Base-by-base conservation (phyloP, 345 rosid genomes). In the Stellera chamaejasme region DNA sequence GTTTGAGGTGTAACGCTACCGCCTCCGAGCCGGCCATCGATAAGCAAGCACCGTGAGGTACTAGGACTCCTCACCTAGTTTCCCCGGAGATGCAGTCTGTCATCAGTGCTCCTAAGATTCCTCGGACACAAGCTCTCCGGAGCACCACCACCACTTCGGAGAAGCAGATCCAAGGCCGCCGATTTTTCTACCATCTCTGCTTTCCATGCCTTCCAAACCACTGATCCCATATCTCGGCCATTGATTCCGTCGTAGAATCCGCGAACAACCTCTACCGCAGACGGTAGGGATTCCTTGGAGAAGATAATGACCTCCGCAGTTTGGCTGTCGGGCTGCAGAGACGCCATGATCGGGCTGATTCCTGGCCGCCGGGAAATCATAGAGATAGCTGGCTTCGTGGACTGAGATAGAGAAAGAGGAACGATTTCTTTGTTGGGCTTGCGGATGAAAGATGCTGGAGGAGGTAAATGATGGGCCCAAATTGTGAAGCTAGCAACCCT, bases 101-200 rank as follows among this genome's bases (percentile, higher is more conserved):
- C 2, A 90, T 89, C 2, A 97, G 97, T 9, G 85, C 71, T 14
- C 65, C 96, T 5, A 97, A 77, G 57, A 85, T 93, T 43, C 69
- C 99, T 54, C 97, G 99, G 27, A 89, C 99, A 2, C 88, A 93
- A 62, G 96, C 84, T 52, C 80, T 89, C 43, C 88, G 86, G 72
- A 75, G 26, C 55, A 86, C 87, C 63, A n/a, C n/a, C n/a, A n/a
- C n/a, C n/a, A n/a, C n/a, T n/a, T n/a, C n/a, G n/a, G n/a, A n/a
- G n/a, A n/a, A n/a, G n/a, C n/a, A n/a, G n/a, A n/a, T n/a, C n/a
- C n/a, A n/a, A n/a, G n/a, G n/a, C n/a, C n/a, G n/a, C n/a, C n/a
- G n/a, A n/a, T n/a, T n/a, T n/a, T n/a, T n/a, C n/a, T n/a, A n/a
- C n/a, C n/a, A n/a, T n/a, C n/a, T n/a, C n/a, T n/a, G n/a, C n/a